A percentile compares a stretch with the other conserved stretches of the same genome.
Conservation (phyloP, 371 early-diverging fungal species). For the Mucor velutinosus region DNA sequence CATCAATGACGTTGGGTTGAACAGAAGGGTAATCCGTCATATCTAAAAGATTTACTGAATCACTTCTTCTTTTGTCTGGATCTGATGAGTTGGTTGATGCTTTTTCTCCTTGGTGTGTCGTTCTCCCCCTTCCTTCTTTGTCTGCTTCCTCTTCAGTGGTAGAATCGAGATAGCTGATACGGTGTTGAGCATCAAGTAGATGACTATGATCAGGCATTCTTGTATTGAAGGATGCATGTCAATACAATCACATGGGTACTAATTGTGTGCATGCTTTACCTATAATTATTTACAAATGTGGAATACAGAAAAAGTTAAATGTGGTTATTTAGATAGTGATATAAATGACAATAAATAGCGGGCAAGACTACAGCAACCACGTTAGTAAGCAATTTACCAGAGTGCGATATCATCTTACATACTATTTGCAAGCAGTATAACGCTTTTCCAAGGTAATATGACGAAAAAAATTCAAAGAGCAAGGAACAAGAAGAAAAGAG, state of each 20-base stretch:
- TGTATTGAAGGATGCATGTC: background rate
- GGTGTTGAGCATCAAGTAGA: background rate
- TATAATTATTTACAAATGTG: background rate
- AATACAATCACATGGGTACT: background rate
- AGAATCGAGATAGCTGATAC: background rate
- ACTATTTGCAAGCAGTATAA: background rate
- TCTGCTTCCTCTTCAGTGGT: background rate
- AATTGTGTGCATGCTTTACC: background rate
- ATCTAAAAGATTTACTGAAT: conserved; percentile 12
- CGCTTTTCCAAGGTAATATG: background rate
- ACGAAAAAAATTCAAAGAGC: background rate
- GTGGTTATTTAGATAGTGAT: background rate
- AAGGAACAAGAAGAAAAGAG: background rate
- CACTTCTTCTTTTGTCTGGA: background rate
- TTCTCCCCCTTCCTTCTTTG: background rate
- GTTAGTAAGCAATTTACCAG: too few species aligned
- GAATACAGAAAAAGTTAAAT: background rate
- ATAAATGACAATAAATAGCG: background rate
- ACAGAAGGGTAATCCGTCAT: conserved; percentile 9
- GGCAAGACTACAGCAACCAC: background rate
- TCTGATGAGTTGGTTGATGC: background rate
- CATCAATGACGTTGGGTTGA: conserved; percentile 4
- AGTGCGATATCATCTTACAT: background rate
- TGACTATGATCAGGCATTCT: background rate
- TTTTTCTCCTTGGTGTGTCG: background rate